A percentile compares a stretch with the other conserved stretches of the same genome.
phyloP scores from a whole-genome alignment of 352 stramenopile species.

The Blastocystis sp. region DNA sequence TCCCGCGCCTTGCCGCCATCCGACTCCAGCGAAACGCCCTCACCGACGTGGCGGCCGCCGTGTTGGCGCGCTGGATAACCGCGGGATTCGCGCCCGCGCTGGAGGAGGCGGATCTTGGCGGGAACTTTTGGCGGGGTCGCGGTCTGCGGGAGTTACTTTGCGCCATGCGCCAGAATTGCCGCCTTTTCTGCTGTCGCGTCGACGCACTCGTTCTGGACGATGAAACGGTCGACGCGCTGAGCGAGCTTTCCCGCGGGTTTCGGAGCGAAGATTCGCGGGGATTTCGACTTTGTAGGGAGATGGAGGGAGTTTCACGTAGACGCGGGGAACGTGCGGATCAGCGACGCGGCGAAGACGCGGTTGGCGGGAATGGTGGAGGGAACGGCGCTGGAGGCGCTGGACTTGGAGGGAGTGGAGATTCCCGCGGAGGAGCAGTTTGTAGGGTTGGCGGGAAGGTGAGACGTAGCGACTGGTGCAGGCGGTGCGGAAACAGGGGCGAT shows the following conservation, averaged over 20 bases:
- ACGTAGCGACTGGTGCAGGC: background rate
- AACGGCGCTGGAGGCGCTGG: background rate
- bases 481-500: background rate
- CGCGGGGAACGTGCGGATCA: background rate
- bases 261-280: too few relatives aligned
- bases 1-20: background rate
- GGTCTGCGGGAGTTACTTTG: slow-evolving; percentile 6
- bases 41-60: background rate
- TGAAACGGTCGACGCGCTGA: background rate
- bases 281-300: background rate
- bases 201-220: background rate
- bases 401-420: slow-evolving; percentile 2
- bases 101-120: background rate
- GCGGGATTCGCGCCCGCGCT: background rate
- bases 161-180: background rate
- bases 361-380: background rate
- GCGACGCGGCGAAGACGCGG: background rate
- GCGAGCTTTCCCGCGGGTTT: too few relatives aligned
- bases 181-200: background rate
- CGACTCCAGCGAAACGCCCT: background rate
- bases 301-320: background rate
- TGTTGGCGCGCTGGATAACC: background rate
- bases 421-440: slow-evolving; percentile 2
- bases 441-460: background rate
- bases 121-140: slow-evolving; percentile 2